Evolutionary conservation across 2,329 filamentous ascomycete species (phyloP).

Genomic region (Paraphoma chrysanthemicola): DNA sequence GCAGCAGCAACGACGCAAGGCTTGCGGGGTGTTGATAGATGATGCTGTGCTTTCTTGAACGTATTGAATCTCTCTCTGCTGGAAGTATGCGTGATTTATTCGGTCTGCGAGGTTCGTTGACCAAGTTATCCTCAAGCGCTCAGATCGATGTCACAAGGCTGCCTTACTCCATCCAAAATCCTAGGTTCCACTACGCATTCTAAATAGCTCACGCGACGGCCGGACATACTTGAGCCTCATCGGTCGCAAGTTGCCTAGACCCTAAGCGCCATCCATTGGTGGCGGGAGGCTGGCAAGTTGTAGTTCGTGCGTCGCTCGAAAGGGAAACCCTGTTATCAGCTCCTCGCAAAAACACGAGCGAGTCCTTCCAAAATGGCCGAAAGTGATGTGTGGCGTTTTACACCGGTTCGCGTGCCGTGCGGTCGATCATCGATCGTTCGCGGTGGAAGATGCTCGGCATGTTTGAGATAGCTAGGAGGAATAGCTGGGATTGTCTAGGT

Average conservation of each 20-base stretch:
- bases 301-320: conserved; percentile 5
- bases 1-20: no score
- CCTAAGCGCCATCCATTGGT: conserved; percentile 10
- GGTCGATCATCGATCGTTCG: background rate
- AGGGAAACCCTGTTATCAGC: background rate
- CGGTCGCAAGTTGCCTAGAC: background rate
- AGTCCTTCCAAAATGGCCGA: conserved; percentile 1
- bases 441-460: background rate
- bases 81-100: no score
- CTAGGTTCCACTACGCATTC: background rate
- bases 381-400: background rate
- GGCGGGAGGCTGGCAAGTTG: conserved; percentile 11
- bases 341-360: conserved; percentile 9
- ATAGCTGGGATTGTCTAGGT: no score
- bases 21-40: no score
- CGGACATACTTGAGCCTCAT: conserved; percentile 6
- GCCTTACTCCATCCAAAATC: no score
- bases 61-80: no score
- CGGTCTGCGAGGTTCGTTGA: no score
- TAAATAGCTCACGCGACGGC: background rate
- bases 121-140: no score
- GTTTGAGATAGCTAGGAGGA: no score
- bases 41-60: no score
- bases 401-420: background rate
- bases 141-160: no score